Base-by-base conservation (phyloP, 768 basidiomycete species). In the Agaricus blazei region DNA sequence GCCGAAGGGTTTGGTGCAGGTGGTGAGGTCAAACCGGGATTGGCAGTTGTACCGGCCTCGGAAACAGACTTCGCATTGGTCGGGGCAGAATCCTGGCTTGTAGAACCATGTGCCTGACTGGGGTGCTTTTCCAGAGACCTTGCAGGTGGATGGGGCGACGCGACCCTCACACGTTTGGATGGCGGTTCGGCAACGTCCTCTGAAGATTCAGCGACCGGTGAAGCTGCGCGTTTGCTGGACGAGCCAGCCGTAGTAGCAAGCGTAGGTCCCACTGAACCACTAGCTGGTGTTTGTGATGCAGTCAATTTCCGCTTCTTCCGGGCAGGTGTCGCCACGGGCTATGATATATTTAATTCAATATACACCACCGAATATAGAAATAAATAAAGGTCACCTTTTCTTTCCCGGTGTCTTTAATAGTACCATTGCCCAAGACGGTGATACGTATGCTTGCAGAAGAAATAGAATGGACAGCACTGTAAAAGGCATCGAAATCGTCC, bases 401-500 rank as follows among this genome's bases (percentile, higher is more conserved):
- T 29, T 15, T 42, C 1, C 34, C 28, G 23, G 19, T 15, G 29
- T 42, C 15, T 12, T 24, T 36, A 8, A n/a, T n/a, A 6, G 14
- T 4, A 26, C 28, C 19, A 15, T 24, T 26, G 19, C 65, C 62
- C 4, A 61, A 64, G 19, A 78, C 65, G 7, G 63, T 66, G 2
- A 83, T 71, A 53, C 74, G 66, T 27, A 79, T 72, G 49, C 73
- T 64, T 2, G 71, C 66, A 23, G 67, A 52, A 14, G 65, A 65
- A 3, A 64, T 61, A 8, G 72, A 63, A 50, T 68, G 69, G 23
- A 82, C 72, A 37, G 79, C 67, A 12, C 77, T 70, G 54, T 71
- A 68, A 67, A 91, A 88, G 1, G 88, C 88, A 52, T 85, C 84
- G 59, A 90, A 91, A 67, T 92, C 90, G 38, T 87, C 89, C 43